A percentile compares a stretch with the other conserved stretches of the same genome.
phyloP scores from a whole-genome alignment of 78 protist species.

The Monosiga brevicollis region DNA sequence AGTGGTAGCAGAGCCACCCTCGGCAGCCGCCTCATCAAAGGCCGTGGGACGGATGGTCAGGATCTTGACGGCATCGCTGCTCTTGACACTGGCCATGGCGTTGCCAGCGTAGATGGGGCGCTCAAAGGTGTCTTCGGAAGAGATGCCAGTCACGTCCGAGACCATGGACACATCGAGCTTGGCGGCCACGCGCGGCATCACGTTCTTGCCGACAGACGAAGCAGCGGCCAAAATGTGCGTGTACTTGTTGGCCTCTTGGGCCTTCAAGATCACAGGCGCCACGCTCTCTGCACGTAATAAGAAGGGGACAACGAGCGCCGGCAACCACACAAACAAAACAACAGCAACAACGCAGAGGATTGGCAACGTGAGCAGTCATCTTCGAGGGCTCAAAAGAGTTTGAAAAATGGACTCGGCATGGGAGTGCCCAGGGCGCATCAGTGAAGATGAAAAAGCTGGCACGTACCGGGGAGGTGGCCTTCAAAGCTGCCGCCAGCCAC shows the following conservation, averaged over 20 bases:
- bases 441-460: background rate
- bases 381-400: no score
- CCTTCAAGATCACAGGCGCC: conserved; percentile 35
- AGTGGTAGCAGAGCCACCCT: conserved; percentile 46
- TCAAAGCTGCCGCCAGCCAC: no score
- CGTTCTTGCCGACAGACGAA: no score
- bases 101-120: conserved; percentile 96
- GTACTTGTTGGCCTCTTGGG: conserved; percentile 23
- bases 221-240: conserved; percentile 74
- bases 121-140: conserved; percentile 64
- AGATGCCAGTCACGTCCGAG: conserved; percentile 63
- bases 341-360: conserved; percentile 40
- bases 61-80: conserved; percentile 64
- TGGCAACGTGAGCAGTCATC: no score
- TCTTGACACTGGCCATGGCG: conserved; percentile 84
- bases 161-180: conserved; percentile 63
- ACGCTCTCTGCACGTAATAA: no score
- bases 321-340: conserved; percentile 23
- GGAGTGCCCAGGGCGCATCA: no score
- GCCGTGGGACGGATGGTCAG: conserved; percentile 85
- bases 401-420: no score
- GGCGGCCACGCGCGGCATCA: conserved; percentile 86
- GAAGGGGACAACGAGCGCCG: no score
- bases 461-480: background rate
- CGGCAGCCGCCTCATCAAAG: conserved; percentile 74